These are phyloP conservation scores for Aspergillus saccharolyticus DNA, from an alignment of 495 filamentous ascomycete species.

Conservation along the genomic window DNA sequence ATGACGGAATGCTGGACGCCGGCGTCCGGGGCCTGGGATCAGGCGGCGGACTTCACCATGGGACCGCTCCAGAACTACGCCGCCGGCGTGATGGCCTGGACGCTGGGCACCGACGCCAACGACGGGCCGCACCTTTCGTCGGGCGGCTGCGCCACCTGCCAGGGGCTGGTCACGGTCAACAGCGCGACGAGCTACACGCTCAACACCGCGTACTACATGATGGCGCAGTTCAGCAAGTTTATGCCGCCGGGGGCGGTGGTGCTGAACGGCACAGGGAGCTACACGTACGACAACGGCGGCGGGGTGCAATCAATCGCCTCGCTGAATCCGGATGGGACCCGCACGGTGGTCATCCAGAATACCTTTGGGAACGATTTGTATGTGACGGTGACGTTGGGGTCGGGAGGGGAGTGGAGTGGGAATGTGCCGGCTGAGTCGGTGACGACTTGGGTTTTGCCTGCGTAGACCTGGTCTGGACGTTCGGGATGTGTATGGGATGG, in stretches of 20 bases:
- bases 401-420: conserved; percentile 50
- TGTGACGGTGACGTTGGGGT: conserved; percentile 35
- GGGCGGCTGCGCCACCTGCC: conserved; percentile 46
- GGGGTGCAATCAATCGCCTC: conserved; percentile 47
- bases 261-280: conserved; percentile 42
- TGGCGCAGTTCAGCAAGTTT: conserved; percentile 54
- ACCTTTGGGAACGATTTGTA: conserved; percentile 46
- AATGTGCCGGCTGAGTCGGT: conserved; percentile 42
- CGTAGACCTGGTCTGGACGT: too few species aligned
- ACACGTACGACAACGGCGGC: conserved; percentile 36
- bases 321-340: conserved; percentile 47
- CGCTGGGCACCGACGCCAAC: conserved; percentile 44
- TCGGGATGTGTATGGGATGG: too few species aligned
- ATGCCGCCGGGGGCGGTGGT: conserved; percentile 47
- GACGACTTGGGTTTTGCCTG: conserved; percentile 50
- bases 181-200: conserved; percentile 36
- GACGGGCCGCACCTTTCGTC: conserved; percentile 48
- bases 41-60: conserved; percentile 49
- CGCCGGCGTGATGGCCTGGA: conserved; percentile 49
- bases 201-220: conserved; percentile 50
- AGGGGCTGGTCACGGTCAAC: conserved; percentile 46
- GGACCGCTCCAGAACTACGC: conserved; percentile 56
- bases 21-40: conserved; percentile 41
- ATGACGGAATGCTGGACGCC: conserved; percentile 59
- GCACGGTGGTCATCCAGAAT: conserved; percentile 51